Conservation (phyloP, 179 eudicot species). For the Monotropa hypopitys region DNA sequence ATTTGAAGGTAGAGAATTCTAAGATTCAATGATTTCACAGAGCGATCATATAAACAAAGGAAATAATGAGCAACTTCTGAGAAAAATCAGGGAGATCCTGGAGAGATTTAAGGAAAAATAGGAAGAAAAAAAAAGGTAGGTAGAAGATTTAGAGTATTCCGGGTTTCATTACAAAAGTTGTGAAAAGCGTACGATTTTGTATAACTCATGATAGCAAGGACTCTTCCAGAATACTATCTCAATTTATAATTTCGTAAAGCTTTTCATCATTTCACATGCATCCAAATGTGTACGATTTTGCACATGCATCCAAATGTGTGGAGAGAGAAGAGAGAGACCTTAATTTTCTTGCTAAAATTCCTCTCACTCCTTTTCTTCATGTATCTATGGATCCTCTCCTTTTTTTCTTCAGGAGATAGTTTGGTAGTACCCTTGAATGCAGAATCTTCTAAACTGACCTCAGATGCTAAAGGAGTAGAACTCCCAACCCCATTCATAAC, state of each 20-base stretch:
- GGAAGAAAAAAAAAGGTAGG: neutral
- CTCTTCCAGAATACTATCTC: too few species aligned
- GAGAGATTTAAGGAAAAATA: too few species aligned
- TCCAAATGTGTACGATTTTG: neutral
- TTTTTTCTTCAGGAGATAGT: slow-evolving; percentile 70
- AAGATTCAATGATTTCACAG: too few species aligned
- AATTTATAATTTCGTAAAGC: too few species aligned
- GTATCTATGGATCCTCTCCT: slow-evolving; percentile 79
- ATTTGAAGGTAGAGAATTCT: too few species aligned
- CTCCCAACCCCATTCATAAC: slow-evolving; percentile 37
- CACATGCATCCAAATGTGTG: too few species aligned
- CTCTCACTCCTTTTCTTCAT: slow-evolving; percentile 84
- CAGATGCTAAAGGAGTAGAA: slow-evolving; percentile 45
- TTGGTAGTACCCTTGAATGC: slow-evolving; percentile 50
- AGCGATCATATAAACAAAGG: too few species aligned
- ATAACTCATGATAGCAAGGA: too few species aligned
- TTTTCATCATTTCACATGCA: too few species aligned
- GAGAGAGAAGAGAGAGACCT: slow-evolving; percentile 33
- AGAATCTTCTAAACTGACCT: slow-evolving; percentile 62
- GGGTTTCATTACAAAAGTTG: neutral
- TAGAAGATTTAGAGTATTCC: too few species aligned
- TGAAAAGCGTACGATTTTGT: neutral
- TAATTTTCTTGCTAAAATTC: slow-evolving; percentile 95
- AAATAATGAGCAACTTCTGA: too few species aligned
- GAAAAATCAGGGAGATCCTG: too few species aligned